A percentile compares a stretch with the other conserved stretches of the same genome.
These are phyloP conservation scores for Coleophoma cylindrospora DNA, from an alignment of 2,329 filamentous ascomycete genomes.

Conservation along the genomic window DNA sequence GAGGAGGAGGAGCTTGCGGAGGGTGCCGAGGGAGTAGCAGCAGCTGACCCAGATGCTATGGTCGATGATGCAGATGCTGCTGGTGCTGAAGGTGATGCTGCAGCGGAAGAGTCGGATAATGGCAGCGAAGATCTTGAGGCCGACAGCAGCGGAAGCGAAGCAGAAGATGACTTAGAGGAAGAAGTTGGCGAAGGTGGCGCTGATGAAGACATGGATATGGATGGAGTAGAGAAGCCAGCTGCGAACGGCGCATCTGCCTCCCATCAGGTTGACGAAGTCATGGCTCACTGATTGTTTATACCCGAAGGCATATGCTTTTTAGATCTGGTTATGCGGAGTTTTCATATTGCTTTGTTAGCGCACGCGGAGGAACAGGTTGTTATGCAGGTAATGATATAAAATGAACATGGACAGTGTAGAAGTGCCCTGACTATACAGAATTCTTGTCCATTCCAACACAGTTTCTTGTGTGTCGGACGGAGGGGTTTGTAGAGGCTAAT, in stretches of 20 bases:
- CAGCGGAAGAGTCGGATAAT: constrained; percentile 62
- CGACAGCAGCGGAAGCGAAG: constrained; percentile 68
- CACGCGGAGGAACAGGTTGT: not conserved
- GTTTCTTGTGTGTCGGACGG: not conserved
- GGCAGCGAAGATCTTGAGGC: constrained; percentile 76
- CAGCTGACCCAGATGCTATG: constrained; percentile 34
- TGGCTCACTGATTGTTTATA: constrained; percentile 24
- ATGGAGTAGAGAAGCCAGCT: constrained; percentile 28
- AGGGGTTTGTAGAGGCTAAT: too few relatives aligned
- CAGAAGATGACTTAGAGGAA: constrained; percentile 58
- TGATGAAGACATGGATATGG: constrained; percentile 46
- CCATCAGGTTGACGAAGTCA: constrained; percentile 21
- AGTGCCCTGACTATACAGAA: not conserved
- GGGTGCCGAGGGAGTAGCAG: constrained; percentile 45
- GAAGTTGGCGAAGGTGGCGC: constrained; percentile 31
- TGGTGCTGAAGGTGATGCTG: constrained; percentile 54
- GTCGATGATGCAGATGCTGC: constrained; percentile 74
- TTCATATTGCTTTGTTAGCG: not conserved
- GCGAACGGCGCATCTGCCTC: constrained; percentile 8
- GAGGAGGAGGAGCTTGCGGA: constrained; percentile 61
- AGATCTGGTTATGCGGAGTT: constrained; percentile 1
- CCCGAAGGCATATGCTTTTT: constrained; percentile 5
- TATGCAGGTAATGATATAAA: not conserved
- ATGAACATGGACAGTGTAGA: not conserved
- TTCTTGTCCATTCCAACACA: not conserved